Evolutionary conservation across 139 green algal species (phyloP), one percentile per base, ranked within the genome.

Genomic region (Chlorella vulgaris): DNA sequence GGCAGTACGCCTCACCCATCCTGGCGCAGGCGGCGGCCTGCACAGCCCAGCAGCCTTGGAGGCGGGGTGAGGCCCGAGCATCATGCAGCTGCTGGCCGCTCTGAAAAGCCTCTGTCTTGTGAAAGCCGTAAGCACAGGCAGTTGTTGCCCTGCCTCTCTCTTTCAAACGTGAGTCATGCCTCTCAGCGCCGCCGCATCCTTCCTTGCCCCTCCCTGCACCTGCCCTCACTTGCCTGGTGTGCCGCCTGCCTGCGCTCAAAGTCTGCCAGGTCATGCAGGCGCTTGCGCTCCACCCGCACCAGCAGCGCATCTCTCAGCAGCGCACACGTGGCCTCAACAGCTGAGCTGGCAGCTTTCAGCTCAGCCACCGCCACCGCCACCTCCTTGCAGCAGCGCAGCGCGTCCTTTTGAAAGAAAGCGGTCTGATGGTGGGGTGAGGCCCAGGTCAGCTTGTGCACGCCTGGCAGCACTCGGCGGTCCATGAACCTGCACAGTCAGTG

Each of bases 241-340:
- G 86, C 71, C 2, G 78, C 71, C 83, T 98, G 94, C 71, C 83
- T 43, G 3, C 84, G 82, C 38, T 93, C 88, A 86, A 97, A 98
- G 73, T 95, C 94, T 0, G 67, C 60, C 81, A 93, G 81, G 66
- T 93, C 88, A 75, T 97, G 97, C 71, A 98, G 87, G 40, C 89
- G 89, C 93, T 98, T 98, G 81, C 92, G 91, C 86, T 96, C 92
- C 35, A 97, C 80, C 65, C 85, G 88, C 55, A 97, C 83, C 35
- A 97, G 90, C 84, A 93, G 81, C 61, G 91, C 87, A 74, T 94
- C 89, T 7, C 75, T 67, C 67, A 96, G 91, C 29, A 51, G 31
- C 29, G 81, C 81, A 83, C 91, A 96, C 55, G 91, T 88, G 28
- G 80, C 78, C 15, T 91, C 83, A 51, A 97, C 91, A 24, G 85